Percentiles rank a stretch among this genome's conserved stretches.
Evolutionary conservation across 2,329 filamentous ascomycete species (phyloP).

Genomic region (Tolypocladium sp.): DNA sequence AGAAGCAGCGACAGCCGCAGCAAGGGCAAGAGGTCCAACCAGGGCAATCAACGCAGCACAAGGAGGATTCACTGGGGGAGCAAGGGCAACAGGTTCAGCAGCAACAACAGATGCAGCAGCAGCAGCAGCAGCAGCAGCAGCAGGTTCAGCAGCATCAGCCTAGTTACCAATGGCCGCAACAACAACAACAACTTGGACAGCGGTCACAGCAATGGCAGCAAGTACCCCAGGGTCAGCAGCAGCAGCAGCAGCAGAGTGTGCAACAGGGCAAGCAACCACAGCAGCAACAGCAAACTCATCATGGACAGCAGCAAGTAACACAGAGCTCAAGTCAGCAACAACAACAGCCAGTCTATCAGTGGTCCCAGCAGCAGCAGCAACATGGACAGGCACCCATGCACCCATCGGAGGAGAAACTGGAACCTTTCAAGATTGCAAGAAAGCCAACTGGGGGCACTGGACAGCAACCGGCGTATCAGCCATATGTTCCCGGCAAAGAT

Average conservation of each 20-base stretch:
- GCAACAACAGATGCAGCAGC: no score
- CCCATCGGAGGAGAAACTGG: not conserved
- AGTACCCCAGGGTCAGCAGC: not conserved
- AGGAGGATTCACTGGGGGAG: not conserved
- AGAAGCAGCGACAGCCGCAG: not conserved
- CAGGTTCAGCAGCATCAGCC: not conserved
- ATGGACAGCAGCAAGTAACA: not conserved
- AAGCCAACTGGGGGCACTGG: constrained; percentile 3
- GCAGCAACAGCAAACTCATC: constrained; percentile 1
- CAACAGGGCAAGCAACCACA: not conserved
- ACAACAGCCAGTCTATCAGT: not conserved
- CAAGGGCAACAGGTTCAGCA: not conserved
- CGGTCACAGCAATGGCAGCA: not conserved
- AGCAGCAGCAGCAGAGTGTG: not conserved
- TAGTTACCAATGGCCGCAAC: not conserved
- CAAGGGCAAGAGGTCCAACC: constrained; percentile 1
- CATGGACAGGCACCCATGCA: not conserved
- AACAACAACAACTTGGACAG: not conserved
- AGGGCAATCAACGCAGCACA: not conserved
- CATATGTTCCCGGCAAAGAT: constrained; percentile 6
- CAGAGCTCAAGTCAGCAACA: not conserved
- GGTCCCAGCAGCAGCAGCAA: not conserved
- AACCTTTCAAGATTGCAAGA: constrained; percentile 8
- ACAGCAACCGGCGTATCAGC: constrained; percentile 3
- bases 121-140: no score